Base-by-base conservation (phyloP, 495 filamentous ascomycete genomes). In the Chlorociboria aeruginascens region DNA sequence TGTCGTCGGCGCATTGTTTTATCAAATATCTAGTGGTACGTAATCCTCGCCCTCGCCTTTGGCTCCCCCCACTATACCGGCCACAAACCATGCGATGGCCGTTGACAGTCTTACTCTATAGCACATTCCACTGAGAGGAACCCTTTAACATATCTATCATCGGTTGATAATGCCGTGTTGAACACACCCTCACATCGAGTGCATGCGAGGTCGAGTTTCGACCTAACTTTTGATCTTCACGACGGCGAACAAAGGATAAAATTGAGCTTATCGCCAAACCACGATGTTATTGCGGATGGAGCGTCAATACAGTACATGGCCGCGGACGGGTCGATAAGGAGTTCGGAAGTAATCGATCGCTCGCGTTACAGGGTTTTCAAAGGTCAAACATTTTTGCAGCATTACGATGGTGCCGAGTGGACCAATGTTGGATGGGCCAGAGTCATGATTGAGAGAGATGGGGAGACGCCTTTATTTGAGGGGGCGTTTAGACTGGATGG, bases 261-360 rank as follows among this genome's bases (percentile, higher is more conserved):
- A 54, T 75, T 98, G 38, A 72, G 76, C 41, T 75, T 97, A 32
- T 82, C 95, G 62, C 92, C 92, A 25, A 98, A 96, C 58, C 79
- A 94, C 65, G 87, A 96, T 64, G 84, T 97, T 45, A 69, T 96
- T 20, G 72, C 79, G 20, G 78, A 83, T 2, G 82, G 85, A 58
- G 86, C 89, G 2, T 77, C 67, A 39, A 65, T 98, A 4, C 70
- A 78, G 40, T 83, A 89, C 59, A 61, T 95, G 13, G 76, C 70
- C 46, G 61, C 70, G 13, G 77, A 93, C 60, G 92, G 92, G 29
- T 68, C 69, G 6, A 54, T 89, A 16, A 66, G 57, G 28, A 62
- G 66, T 3, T 67, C 68, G 17, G 86, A 93, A 61, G 67, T 67
- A 17, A 73, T 98, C 42, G 63, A 82, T 17, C 73, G 89, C 40